Evolutionary conservation across 2,329 filamentous ascomycete species (phyloP).

Genomic region (Pestalotiopsis sp.): DNA sequence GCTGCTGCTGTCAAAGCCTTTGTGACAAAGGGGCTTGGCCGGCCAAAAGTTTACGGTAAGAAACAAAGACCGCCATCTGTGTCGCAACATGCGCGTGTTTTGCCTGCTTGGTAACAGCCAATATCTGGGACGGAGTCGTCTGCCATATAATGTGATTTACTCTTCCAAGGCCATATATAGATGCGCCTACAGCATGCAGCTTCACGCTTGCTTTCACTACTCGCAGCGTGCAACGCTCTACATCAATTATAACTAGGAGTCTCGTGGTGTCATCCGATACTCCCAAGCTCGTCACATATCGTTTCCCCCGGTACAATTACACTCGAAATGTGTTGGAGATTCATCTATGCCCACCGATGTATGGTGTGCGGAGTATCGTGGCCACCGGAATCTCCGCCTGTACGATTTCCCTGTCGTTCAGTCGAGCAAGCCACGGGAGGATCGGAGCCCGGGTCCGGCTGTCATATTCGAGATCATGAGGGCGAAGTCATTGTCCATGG

Average conservation of each 20-base stretch:
- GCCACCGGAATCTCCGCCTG: not conserved
- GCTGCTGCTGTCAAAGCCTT: not conserved
- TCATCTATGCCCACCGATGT: not conserved
- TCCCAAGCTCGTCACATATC: too few species aligned
- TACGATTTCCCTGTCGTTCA: not conserved
- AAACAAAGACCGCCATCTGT: not conserved
- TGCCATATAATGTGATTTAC: not conserved
- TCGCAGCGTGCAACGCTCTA: too few species aligned
- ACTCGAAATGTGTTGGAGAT: not conserved
- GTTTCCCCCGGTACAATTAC: not conserved
- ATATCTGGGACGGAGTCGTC: not conserved
- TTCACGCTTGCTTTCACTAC: too few species aligned
- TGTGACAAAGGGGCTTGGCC: not conserved
- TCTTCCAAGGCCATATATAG: not conserved
- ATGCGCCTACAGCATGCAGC: too few species aligned
- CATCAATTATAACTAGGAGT: too few species aligned
- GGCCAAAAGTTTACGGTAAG: not conserved
- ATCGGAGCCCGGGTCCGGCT: not conserved
- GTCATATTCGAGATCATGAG: not conserved
- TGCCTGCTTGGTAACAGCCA: not conserved
- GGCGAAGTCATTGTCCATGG: not conserved
- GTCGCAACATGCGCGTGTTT: not conserved
- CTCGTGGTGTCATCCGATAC: too few species aligned
- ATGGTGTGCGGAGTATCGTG: not conserved
- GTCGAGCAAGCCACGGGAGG: not conserved